Base-by-base conservation (phyloP, 1,139 yeast species). In the Wickerhamiella pararugosa region DNA sequence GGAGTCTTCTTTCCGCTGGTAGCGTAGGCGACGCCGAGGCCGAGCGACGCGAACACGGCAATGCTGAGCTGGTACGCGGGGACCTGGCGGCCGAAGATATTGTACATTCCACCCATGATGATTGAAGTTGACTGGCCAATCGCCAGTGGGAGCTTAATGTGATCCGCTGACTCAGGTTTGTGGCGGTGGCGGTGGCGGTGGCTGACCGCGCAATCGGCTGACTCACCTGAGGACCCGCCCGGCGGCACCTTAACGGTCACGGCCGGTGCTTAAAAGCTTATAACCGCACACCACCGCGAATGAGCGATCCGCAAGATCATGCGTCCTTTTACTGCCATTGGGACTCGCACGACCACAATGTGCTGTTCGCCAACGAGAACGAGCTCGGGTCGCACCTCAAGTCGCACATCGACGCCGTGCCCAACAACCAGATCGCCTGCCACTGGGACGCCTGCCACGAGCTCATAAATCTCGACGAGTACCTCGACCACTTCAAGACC, bases 61-160 rank as follows among this genome's bases (percentile, higher is more conserved):
- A 60, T 55, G 40, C 63, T 53, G 47, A 61, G 60, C 53, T 69
- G 70, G 64, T 82, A 84, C 49, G 93, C 71, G 55, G 73, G 82
- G 53, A 80, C 73, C 50, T 79, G 60, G 68, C 70, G 80, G 49
- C 94, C 94, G 54, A 81, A 66, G 53, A 82, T 76, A 46, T 67
- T 67, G 68, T 82, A 82, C 60, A 81, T 79, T 56, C 80, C 73
- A 63, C 79, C 90, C 55, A 45, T 47, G 21, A 15, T 15, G 21
- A 15, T 15, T 15, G 21, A 15, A 15, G 21, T 15, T 15, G 21
- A 15, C 21, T 15, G 21, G 21, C 21, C 21, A 15, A 15, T 15
- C 21, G 21, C 21, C 21, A 15, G 21, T 15, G 21, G 21, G 21
- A 15, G 21, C 21, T 15, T 15, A 15, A 15, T n/a, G 21, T 2